Percentiles rank a stretch among this genome's conserved stretches.
Conservation (phyloP, 345 rosid genomes). For the Eucalyptus marginata region DNA sequence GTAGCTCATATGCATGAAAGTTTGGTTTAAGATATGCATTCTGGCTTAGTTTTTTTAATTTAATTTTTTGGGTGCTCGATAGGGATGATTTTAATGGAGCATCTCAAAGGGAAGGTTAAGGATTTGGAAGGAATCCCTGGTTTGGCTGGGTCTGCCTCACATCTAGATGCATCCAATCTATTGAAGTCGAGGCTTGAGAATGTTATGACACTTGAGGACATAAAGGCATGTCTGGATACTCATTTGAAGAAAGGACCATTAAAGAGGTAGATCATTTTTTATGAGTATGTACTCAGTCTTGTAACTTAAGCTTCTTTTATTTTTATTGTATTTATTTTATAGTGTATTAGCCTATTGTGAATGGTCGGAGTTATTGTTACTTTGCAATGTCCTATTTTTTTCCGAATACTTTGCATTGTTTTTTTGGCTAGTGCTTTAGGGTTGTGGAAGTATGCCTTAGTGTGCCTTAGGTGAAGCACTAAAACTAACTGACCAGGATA, state of each 20-base stretch:
- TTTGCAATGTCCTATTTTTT: background rate
- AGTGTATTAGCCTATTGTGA: background rate
- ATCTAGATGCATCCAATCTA: slow-evolving; percentile 18
- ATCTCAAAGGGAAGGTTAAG: slow-evolving; percentile 14
- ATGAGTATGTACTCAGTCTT: background rate
- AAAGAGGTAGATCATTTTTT: slow-evolving; percentile 10
- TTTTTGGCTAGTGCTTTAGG: background rate
- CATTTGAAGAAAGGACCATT: slow-evolving; percentile 6
- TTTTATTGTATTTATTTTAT: background rate
- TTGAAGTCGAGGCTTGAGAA: slow-evolving; percentile 3
- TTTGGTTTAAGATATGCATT: background rate
- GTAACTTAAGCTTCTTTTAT: background rate
- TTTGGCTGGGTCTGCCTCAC: background rate
- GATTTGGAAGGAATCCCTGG: slow-evolving; percentile 4
- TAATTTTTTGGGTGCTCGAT: background rate
- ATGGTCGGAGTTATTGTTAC: background rate
- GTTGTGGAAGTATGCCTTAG: background rate
- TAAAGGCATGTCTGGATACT: slow-evolving; percentile 1
- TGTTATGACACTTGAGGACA: slow-evolving; percentile 19
- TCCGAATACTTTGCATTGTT: background rate
- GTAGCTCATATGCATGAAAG: background rate
- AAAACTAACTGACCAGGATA: background rate
- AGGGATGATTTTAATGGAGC: slow-evolving; percentile 36
- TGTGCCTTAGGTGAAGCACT: background rate
- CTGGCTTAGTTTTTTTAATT: background rate